phyloP scores from a whole-genome alignment of 768 basidiomycete genomes.

The Cystobasidium onofrii region DNA sequence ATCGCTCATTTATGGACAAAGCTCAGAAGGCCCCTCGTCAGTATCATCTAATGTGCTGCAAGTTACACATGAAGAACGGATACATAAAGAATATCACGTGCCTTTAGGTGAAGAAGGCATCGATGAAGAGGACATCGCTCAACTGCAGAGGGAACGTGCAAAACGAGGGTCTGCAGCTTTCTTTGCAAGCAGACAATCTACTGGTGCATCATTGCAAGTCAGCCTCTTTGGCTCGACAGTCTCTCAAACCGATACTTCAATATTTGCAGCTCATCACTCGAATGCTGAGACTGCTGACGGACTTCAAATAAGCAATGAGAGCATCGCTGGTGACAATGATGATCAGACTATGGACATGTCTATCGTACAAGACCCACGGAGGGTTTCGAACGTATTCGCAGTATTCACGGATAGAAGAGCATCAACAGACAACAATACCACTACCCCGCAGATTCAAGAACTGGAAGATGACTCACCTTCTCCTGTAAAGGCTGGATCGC shows the following conservation, averaged over 20 bases:
- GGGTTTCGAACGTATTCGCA: slow-evolving; percentile 21
- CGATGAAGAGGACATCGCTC: slow-evolving; percentile 16
- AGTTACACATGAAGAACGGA: neutral
- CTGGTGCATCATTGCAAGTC: neutral
- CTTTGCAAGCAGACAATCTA: slow-evolving; percentile 5
- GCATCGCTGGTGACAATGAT: slow-evolving; percentile 2
- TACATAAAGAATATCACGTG: slow-evolving; percentile 5
- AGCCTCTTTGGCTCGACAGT: neutral
- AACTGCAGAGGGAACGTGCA: neutral
- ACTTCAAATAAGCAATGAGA: neutral
- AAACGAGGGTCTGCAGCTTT: slow-evolving; percentile 15
- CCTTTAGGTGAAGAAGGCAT: slow-evolving; percentile 17
- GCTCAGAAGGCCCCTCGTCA: neutral
- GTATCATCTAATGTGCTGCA: neutral
- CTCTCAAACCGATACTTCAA: neutral
- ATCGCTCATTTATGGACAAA: neutral
- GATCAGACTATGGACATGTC: slow-evolving; percentile 26
- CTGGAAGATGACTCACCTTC: slow-evolving; percentile 20
- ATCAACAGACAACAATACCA: neutral
- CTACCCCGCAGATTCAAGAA: neutral
- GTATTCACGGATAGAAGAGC: slow-evolving; percentile 15
- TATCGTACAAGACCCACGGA: slow-evolving; percentile 28
- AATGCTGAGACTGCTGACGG: neutral
- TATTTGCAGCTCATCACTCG: neutral
- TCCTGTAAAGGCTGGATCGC: neutral